Base-by-base conservation (phyloP, 1,284 basidiomycete genomes). In the Gastroboletus turbinatus region DNA sequence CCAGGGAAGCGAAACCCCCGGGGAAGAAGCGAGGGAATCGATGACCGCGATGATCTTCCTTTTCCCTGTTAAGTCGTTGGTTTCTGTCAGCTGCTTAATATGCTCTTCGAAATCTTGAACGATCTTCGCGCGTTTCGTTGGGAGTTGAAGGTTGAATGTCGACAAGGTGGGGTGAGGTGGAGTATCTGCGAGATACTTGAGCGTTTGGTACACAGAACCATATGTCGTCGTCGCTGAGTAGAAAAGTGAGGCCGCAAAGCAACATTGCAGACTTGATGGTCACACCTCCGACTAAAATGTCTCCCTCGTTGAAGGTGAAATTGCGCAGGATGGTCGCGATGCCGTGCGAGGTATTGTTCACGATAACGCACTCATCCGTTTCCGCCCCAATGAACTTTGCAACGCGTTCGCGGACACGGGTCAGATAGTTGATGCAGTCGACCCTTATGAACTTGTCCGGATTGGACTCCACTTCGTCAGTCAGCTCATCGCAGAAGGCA, bases 1-100 rank as follows among this genome's bases (percentile, higher is more conserved):
- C 94, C 94, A 96, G 0, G 94, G 94, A 32, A 93, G 74, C 0
- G 78, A 66, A 4, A 84, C 82, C 0, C 89, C 94, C 0, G 94
- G 94, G 40, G 77, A 78, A 2, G 88, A 84, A 1, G 79, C 74
- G 59, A 96, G 88, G 19, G 80, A 74, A 69, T 96, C 94, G 19
- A 96, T 82, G 9, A 96, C 68, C 0, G 87, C 86, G 21, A 95
- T 78, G 13, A 87, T 77, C 69, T 84, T 85, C 42, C 68, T 63
- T 58, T 66, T 63, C 53, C 72, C 75, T 35, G 73, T 74, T 2
- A 25, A 5, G 11, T 63, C 55, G 4, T 10, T 11, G 0, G 7
- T 33, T 25, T 56, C 39, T 0, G 43, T 64, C 44, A 57, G 47
- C 63, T 67, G 60, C 68, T 61, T 59, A 50, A 80, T 55, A 55